Evolutionary conservation across 306 rosid species (phyloP).

Genomic region (Pyrus pyrifolia): DNA sequence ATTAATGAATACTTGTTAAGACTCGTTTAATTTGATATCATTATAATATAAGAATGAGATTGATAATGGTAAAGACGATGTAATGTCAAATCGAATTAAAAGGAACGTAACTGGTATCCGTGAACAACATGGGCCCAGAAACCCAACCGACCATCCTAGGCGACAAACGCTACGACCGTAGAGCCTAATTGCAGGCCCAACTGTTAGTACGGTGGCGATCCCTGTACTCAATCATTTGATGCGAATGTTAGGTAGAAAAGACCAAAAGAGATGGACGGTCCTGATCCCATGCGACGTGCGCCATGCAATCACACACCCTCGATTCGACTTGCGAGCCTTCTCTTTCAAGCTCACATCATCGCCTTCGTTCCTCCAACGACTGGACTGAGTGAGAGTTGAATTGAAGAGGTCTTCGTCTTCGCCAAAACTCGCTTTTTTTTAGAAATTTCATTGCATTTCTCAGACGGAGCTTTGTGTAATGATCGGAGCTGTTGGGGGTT

Average conservation of each 20-base stretch:
- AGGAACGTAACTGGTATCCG: no score
- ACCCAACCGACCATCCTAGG: not conserved
- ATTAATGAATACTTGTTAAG: accelerated
- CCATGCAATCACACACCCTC: not conserved
- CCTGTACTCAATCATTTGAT: not conserved
- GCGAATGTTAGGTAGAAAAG: not conserved
- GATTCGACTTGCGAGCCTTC: not conserved
- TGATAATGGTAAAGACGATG: no score
- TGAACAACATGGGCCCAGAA: not conserved
- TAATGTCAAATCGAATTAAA: no score
- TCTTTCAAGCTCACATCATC: not conserved
- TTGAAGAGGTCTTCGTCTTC: not conserved
- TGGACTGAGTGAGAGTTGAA: not conserved
- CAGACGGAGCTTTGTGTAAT: not conserved
- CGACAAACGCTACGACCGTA: not conserved
- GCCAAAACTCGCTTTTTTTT: not conserved
- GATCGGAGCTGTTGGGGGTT: not conserved
- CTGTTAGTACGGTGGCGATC: not conserved
- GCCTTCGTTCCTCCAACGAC: not conserved
- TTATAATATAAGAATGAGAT: accelerated
- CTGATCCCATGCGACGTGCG: not conserved
- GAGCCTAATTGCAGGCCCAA: not conserved
- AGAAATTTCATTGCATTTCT: not conserved
- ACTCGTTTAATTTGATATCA: no score
- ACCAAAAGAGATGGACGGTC: not conserved